Evolutionary conservation across 179 eudicot genomes (phyloP), one percentile per base, ranked within the genome.

Genomic region (Heliamphora ciliata): DNA sequence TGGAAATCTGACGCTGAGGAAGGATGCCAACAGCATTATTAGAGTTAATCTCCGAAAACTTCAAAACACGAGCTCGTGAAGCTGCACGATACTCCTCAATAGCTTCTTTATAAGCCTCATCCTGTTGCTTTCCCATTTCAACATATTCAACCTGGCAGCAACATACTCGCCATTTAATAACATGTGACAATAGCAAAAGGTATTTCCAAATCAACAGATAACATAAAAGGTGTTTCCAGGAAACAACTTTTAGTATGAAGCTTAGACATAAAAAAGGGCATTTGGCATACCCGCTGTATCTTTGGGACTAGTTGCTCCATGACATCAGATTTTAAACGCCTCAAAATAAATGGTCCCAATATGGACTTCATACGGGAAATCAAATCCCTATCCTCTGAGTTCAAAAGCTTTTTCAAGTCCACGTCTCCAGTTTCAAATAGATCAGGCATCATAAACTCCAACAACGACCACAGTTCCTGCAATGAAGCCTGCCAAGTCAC

Each of bases 381-480:
- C 81, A 94, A 84, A 74, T 92, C 94, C 60, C 82, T 86, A 79
- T 96, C 95, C 77, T 89, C 97, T 68, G 97, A 88, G 88, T 76
- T 91, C 74, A 96, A 86, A 77, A 94, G 88, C 86, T 89, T 94
- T 91, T 93, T 96, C 86, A 96, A 86, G 90, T 96, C 99, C 47
- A 91, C 90, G 85, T 94, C 90, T 85, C 95, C 98, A 50, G 99
- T 91, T 80, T 87, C 93, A 91, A 96, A 96, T 52, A 96, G 84
- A 89, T 92, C 97, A 80, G 99, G 98, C 90, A 96, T 89, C 93
- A 96, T 92, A 84, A 96, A 92, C 92, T 94, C 99, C 96, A 96
- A 86, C 89, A 96, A 65, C 44, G 99, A 96, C 99, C 99, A 96
- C 74, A 96, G 89, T 82, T 96, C 99, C 99, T 96, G 95, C 89